phyloP scores from a whole-genome alignment of 163 green algal genomes.

The Volvox carteri region DNA sequence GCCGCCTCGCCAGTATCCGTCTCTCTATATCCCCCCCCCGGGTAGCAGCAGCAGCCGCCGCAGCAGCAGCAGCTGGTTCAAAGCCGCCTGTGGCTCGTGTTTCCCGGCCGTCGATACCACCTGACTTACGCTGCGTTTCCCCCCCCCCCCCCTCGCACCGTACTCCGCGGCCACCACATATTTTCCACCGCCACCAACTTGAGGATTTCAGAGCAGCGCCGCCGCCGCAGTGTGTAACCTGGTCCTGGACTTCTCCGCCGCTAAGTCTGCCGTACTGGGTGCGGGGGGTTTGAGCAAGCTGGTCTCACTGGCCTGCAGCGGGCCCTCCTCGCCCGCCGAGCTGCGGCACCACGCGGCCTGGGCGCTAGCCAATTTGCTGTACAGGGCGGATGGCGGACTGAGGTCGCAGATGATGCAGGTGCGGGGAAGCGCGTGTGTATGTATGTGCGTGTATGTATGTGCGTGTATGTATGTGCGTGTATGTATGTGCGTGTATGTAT shows the following conservation, averaged over 20 bases:
- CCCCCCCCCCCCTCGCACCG: too few relatives aligned
- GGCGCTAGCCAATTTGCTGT: conserved; percentile 83
- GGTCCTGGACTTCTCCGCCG: conserved; percentile 81
- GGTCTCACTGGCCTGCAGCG: conserved; percentile 54
- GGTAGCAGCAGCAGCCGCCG: too few relatives aligned
- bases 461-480: not conserved
- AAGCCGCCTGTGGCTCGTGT: too few relatives aligned
- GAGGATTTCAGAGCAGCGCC: conserved; percentile 71
- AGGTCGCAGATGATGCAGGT: conserved; percentile 68
- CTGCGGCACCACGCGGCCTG: conserved; percentile 80
- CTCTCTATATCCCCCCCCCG: not conserved
- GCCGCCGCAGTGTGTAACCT: conserved; percentile 87
- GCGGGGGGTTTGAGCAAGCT: conserved; percentile 71
- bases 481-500: not conserved
- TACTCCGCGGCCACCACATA: too few relatives aligned
- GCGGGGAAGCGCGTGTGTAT: not conserved
- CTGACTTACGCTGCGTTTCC: too few relatives aligned
- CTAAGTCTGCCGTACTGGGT: conserved; percentile 75
- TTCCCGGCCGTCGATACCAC: too few relatives aligned
- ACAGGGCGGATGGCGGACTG: conserved; percentile 60
- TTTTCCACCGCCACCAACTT: too few relatives aligned
- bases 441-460: not conserved
- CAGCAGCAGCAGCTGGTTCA: too few relatives aligned
- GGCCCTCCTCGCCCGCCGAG: conserved; percentile 57
- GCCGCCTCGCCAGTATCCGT: not conserved